Conservation (phyloP, 257 asterid genomes). For the Petunia axillaris region DNA sequence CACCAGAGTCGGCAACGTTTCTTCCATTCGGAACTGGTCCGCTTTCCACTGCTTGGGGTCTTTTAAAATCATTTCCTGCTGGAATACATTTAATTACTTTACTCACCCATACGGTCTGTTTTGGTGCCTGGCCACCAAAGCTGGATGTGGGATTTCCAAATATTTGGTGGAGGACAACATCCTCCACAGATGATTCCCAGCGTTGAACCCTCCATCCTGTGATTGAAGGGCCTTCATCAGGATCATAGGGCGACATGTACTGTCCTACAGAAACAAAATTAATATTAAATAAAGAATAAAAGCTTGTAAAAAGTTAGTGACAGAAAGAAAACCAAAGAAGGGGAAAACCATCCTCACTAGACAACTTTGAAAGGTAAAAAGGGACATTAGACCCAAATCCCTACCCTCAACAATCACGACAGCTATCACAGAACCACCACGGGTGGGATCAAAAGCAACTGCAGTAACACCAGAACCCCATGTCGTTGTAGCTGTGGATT, state of each 20-base stretch:
- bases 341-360: conserved; percentile 4
- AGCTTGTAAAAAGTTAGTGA: conserved; percentile 18
- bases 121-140: conserved; percentile 87
- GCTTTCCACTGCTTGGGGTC: conserved; percentile 52
- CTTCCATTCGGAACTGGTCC: conserved; percentile 55
- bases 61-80: conserved; percentile 64
- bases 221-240: conserved; percentile 98
- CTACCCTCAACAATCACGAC: conserved; percentile 97
- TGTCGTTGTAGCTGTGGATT: conserved; percentile 87
- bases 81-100: conserved; percentile 93
- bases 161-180: conserved; percentile 96
- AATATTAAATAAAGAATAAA: conserved; percentile 13
- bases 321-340: conserved; percentile 22
- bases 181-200: conserved; percentile 97
- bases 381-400: conserved; percentile 11
- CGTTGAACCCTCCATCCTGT: conserved; percentile 99
- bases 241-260: conserved; percentile 99
- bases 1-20: conserved; percentile 57
- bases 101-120: conserved; percentile 98
- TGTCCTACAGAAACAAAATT: conserved; percentile 70
- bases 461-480: conserved; percentile 99
- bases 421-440: conserved; percentile 97
- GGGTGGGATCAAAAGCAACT: conserved; percentile 97
- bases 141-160: conserved; percentile 89
- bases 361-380: neutral